Conservation (phyloP, 352 stramenopile species). For the Pythium aristosporum region DNA sequence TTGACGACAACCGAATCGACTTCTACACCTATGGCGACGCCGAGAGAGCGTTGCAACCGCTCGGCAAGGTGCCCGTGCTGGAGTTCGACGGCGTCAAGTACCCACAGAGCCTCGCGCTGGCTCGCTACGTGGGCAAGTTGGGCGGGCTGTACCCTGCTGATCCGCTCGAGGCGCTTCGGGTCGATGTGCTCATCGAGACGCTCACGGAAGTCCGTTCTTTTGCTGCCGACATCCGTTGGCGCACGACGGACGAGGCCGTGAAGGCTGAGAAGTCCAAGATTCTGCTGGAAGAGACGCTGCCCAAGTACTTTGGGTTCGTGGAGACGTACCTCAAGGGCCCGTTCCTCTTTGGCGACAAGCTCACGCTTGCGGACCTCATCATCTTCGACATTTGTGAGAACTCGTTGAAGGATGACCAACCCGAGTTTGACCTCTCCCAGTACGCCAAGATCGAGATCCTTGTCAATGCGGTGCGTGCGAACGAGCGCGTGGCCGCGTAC, state of each 20-base stretch:
- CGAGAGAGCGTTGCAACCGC: constrained; percentile 37
- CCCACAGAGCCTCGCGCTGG: constrained; percentile 57
- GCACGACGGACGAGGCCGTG: constrained; percentile 34
- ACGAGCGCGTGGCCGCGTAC: constrained; percentile 31
- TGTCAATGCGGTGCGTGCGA: constrained; percentile 19
- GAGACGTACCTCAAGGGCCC: constrained; percentile 39
- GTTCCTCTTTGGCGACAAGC: constrained; percentile 51
- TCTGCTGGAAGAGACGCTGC: constrained; percentile 40
- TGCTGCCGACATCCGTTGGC: constrained; percentile 40
- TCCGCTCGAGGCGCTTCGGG: constrained; percentile 31
- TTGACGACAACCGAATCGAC: constrained; percentile 49
- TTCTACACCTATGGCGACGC: constrained; percentile 19
- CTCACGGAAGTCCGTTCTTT: constrained; percentile 33
- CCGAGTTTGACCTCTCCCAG: constrained; percentile 23
- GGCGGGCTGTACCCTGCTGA: constrained; percentile 48
- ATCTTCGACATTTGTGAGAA: constrained; percentile 52
- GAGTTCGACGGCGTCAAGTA: constrained; percentile 47
- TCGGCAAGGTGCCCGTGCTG: constrained; percentile 52
- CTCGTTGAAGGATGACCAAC: constrained; percentile 28
- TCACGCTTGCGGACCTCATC: constrained; percentile 46
- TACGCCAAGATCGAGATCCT: constrained; percentile 32
- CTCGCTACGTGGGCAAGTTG: constrained; percentile 53
- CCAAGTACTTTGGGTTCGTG: constrained; percentile 34
- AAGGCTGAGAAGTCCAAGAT: constrained; percentile 46
- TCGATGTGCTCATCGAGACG: constrained; percentile 44